Conservation (phyloP, 2,329 filamentous ascomycete species). For the Lizonia empirigonia region DNA sequence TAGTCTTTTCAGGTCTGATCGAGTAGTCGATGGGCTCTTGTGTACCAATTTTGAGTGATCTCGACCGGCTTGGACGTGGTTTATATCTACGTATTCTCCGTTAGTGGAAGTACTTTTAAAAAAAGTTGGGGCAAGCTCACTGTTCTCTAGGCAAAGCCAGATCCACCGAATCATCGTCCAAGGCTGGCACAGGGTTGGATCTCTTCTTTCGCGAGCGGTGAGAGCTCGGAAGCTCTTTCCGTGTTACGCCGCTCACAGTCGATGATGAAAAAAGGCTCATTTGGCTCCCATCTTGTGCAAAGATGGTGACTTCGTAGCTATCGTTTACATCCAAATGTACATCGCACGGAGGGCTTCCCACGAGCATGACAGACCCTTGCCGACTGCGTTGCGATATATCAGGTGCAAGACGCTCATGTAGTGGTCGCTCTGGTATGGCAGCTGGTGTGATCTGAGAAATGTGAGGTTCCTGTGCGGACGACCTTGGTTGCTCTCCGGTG, state of each 20-base stretch:
- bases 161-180: conserved; percentile 34
- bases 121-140: conserved; percentile 7
- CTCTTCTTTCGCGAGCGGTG: conserved; percentile 7
- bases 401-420: background rate
- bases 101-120: background rate
- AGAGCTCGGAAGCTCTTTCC: background rate
- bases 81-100: conserved; percentile 27
- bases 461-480: conserved; percentile 10
- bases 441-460: background rate
- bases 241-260: background rate
- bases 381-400: conserved; percentile 14
- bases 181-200: conserved; percentile 1
- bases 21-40: conserved; percentile 39
- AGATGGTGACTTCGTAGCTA: background rate
- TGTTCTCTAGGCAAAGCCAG: conserved; percentile 40
- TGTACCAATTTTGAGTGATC: conserved; percentile 33
- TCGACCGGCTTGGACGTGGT: conserved; percentile 45
- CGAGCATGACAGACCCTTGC: conserved; percentile 7
- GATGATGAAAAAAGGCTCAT: background rate
- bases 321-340: background rate
- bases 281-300: background rate
- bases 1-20: conserved; percentile 35
- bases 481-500: conserved; percentile 17
- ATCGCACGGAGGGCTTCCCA: conserved; percentile 15
- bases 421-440: background rate